Evolutionary conservation across 2,329 filamentous ascomycete genomes (phyloP).

Genomic region (Aspergillus pseudotamarii): DNA sequence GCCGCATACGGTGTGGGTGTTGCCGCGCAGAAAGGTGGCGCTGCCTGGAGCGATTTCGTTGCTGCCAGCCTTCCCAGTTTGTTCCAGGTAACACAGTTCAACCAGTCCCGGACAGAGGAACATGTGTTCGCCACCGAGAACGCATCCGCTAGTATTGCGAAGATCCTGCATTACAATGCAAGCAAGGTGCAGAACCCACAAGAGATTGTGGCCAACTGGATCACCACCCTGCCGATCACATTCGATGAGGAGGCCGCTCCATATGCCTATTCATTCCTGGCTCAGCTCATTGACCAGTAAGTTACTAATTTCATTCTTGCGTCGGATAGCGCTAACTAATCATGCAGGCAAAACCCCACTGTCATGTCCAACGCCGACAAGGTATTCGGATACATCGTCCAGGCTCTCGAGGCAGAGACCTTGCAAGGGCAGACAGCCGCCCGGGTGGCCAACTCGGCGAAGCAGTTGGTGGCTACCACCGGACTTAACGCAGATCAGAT

Average conservation of each 20-base stretch:
- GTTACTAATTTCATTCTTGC: conserved; percentile 42
- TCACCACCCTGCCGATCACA: conserved; percentile 85
- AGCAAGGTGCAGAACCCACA: conserved; percentile 75
- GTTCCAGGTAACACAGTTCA: conserved; percentile 80
- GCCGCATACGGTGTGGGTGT: conserved; percentile 95
- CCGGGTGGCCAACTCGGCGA: conserved; percentile 75
- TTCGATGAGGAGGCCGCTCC: conserved; percentile 98
- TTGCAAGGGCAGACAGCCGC: conserved; percentile 80
- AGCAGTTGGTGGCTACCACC: conserved; percentile 73
- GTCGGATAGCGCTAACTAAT: neutral
- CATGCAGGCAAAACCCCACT: conserved; percentile 75
- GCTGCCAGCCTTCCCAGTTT: conserved; percentile 76
- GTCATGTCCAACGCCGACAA: conserved; percentile 77
- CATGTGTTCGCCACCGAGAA: conserved; percentile 98
- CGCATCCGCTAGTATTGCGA: conserved; percentile 92
- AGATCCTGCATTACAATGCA: conserved; percentile 90
- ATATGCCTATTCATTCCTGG: conserved; percentile 90
- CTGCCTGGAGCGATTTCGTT: conserved; percentile 84
- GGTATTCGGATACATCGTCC: conserved; percentile 80
- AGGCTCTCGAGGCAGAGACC: conserved; percentile 88
- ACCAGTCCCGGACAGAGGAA: conserved; percentile 83
- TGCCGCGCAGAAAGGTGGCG: conserved; percentile 87
- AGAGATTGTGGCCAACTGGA: conserved; percentile 79
- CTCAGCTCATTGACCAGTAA: conserved; percentile 92
- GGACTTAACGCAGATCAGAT: conserved; percentile 76